Evolutionary conservation across 2,329 filamentous ascomycete species (phyloP).

Genomic region (Neofusicoccum ribis): DNA sequence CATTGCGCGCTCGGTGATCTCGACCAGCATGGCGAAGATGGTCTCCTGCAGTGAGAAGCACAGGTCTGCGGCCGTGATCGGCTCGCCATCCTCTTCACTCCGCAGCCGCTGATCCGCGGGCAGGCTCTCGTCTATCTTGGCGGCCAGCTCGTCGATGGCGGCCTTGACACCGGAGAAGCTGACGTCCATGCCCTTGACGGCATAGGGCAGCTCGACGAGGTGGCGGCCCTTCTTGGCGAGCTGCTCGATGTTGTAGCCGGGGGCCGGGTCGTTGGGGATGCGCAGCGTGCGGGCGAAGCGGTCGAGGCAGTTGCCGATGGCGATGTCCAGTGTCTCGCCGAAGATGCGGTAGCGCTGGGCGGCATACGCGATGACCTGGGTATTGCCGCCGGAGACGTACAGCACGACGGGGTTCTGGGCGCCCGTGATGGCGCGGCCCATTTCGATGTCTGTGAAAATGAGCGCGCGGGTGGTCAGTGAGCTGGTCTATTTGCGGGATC

Average conservation of each 20-base stretch:
- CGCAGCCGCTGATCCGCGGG: constrained; percentile 40
- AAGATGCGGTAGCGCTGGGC: constrained; percentile 96
- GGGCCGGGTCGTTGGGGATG: constrained; percentile 94
- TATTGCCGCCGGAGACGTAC: constrained; percentile 95
- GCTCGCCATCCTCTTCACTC: constrained; percentile 52
- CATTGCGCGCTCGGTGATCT: constrained; percentile 98
- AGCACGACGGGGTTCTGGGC: constrained; percentile 90
- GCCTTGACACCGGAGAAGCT: constrained; percentile 92
- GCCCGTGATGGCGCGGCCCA: constrained; percentile 91
- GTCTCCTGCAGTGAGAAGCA: constrained; percentile 97
- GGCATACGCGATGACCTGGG: constrained; percentile 95
- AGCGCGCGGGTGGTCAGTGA: not conserved
- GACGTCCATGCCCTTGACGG: constrained; percentile 98
- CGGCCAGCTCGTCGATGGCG: constrained; percentile 76
- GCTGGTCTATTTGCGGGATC: no score
- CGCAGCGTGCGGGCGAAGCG: constrained; percentile 87
- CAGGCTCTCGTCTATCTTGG: constrained; percentile 54
- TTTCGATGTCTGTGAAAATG: constrained; percentile 72
- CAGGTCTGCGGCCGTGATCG: constrained; percentile 77
- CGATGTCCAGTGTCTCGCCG: constrained; percentile 95
- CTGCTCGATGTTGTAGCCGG: constrained; percentile 97
- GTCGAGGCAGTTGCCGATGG: constrained; percentile 95
- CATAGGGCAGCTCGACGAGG: constrained; percentile 86
- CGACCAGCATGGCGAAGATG: constrained; percentile 93
- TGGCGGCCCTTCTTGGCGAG: constrained; percentile 72